Evolutionary conservation across 768 basidiomycete genomes (phyloP).

Genomic region (Lactarius pseudohatsudake): DNA sequence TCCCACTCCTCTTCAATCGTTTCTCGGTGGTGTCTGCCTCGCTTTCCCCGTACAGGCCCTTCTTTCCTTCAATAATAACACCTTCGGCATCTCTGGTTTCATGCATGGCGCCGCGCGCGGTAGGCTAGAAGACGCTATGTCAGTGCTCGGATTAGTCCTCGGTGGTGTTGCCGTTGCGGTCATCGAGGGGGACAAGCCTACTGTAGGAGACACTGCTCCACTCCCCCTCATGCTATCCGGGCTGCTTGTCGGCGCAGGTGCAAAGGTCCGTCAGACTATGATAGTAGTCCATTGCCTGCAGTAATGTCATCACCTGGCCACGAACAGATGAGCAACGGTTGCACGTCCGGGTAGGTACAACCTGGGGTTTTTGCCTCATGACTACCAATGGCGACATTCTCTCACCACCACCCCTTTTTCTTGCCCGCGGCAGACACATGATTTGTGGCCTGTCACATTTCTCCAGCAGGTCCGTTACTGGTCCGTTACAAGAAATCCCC

Average conservation of each 20-base stretch:
- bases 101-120: conserved; percentile 52
- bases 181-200: conserved; percentile 41
- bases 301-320: neutral
- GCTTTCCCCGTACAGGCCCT: conserved; percentile 53
- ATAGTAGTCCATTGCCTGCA: neutral
- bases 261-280: conserved; percentile 35
- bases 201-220: conserved; percentile 29
- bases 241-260: conserved; percentile 56
- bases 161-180: conserved; percentile 48
- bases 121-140: conserved; percentile 42
- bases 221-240: conserved; percentile 46
- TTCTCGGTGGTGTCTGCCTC: conserved; percentile 55
- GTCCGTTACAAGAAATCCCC: conserved; percentile 35
- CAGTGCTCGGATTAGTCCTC: conserved; percentile 47
- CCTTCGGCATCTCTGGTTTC: conserved; percentile 64
- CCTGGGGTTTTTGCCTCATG: neutral
- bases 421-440: conserved; percentile 53
- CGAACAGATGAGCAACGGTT: conserved; percentile 54
- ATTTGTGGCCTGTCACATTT: conserved; percentile 57
- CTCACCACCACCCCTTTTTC: neutral
- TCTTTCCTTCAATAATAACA: conserved; percentile 52
- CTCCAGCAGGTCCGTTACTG: conserved; percentile 51
- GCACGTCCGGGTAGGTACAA: conserved; percentile 55
- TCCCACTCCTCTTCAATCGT: conserved; percentile 46
- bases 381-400: neutral